Conservation (phyloP, 192 early-diverging fungal genomes). For the Entomortierella beljakovae region DNA sequence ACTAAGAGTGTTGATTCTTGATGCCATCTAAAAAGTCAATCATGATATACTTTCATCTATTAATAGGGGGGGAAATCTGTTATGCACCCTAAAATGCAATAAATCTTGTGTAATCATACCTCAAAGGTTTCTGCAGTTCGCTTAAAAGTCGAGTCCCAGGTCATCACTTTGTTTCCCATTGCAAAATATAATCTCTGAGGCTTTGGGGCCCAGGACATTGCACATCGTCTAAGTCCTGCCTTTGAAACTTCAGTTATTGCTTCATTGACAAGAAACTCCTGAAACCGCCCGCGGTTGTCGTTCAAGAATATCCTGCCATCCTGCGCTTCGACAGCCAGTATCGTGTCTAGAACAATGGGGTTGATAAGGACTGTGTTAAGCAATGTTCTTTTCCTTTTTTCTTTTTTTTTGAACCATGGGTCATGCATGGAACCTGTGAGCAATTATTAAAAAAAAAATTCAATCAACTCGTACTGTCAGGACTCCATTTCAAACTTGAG, state of each 20-base stretch:
- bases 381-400: background rate
- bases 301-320: conserved; percentile 34
- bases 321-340: conserved; percentile 41
- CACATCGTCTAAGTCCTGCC: conserved; percentile 26
- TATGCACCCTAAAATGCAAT: too few relatives aligned
- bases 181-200: conserved; percentile 39
- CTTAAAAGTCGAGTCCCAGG: conserved; percentile 21
- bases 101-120: background rate
- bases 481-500: conserved; percentile 45
- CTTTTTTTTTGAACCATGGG: background rate
- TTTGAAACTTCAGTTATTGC: conserved; percentile 14
- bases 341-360: conserved; percentile 19
- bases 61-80: too few relatives aligned
- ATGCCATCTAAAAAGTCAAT: conserved; percentile 20
- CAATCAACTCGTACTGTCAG: conserved; percentile 37
- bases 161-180: conserved; percentile 33
- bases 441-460: background rate
- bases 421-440: too few relatives aligned
- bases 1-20: conserved; percentile 28
- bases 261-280: conserved; percentile 27
- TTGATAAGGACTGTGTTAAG: background rate
- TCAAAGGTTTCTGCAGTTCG: conserved; percentile 28
- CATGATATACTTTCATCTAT: too few relatives aligned
- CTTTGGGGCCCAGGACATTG: conserved; percentile 42
- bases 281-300: conserved; percentile 30